Percentiles rank a stretch among this genome's conserved stretches.
Evolutionary conservation across 352 stramenopile genomes (phyloP).

Genomic region (Nothophytophthora sp.): DNA sequence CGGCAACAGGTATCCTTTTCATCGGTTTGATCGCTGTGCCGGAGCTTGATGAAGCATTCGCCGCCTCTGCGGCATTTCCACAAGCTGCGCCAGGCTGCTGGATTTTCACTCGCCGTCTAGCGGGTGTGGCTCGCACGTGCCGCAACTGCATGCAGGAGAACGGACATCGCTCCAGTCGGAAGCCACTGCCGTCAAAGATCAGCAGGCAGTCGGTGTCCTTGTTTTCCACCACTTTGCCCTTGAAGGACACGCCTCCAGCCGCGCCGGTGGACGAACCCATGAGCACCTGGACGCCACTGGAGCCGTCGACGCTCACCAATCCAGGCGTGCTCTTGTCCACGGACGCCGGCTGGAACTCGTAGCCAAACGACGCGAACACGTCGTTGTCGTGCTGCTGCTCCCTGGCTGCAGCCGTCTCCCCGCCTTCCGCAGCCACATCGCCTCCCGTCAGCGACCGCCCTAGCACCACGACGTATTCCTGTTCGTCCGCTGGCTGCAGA

Average conservation of each 20-base stretch:
- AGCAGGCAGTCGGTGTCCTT: slow-evolving; percentile 85
- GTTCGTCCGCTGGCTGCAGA: slow-evolving; percentile 39
- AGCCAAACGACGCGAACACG: slow-evolving; percentile 66
- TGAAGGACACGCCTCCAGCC: slow-evolving; percentile 70
- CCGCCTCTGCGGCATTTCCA: not conserved
- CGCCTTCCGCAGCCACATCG: not conserved
- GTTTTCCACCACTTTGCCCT: slow-evolving; percentile 73
- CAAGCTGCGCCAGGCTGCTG: slow-evolving; percentile 3
- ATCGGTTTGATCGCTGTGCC: not conserved
- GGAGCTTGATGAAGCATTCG: not conserved
- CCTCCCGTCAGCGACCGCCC: slow-evolving; percentile 39
- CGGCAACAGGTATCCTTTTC: not conserved
- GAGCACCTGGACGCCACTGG: slow-evolving; percentile 60
- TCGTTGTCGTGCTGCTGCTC: slow-evolving; percentile 14
- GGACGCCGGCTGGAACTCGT: slow-evolving; percentile 85
- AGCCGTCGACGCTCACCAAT: slow-evolving; percentile 68
- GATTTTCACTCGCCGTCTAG: slow-evolving; percentile 17
- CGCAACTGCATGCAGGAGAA: slow-evolving; percentile 76
- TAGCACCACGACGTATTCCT: slow-evolving; percentile 57
- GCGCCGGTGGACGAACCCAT: slow-evolving; percentile 56
- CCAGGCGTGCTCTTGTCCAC: slow-evolving; percentile 66
- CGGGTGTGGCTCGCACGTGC: slow-evolving; percentile 52
- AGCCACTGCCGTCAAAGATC: slow-evolving; percentile 72
- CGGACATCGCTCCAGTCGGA: slow-evolving; percentile 69
- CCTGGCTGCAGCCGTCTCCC: no score